Conservation (phyloP, 768 basidiomycete species). For the Pisolithus microcarpus region DNA sequence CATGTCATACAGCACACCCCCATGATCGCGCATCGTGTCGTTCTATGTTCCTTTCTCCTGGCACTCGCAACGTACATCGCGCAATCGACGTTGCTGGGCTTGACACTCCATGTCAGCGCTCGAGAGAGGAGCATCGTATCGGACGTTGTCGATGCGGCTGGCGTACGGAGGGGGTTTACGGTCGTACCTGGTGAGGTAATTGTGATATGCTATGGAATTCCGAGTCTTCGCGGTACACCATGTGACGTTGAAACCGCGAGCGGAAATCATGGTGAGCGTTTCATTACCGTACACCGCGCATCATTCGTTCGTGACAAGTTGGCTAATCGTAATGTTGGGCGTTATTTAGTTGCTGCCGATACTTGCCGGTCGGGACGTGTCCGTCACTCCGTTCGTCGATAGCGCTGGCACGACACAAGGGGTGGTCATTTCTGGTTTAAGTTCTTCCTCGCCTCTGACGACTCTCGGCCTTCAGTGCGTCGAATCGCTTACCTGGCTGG, state of each 20-base stretch:
- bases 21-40: too few relatives aligned
- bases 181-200: conserved; percentile 12
- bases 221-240: conserved; percentile 20
- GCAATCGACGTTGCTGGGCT: conserved; percentile 35
- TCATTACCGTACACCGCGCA: too few relatives aligned
- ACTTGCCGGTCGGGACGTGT: background rate
- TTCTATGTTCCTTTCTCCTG: too few relatives aligned
- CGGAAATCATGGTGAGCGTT: too few relatives aligned
- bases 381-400: background rate
- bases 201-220: conserved; percentile 36
- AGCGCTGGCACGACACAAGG: background rate
- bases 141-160: conserved; percentile 23
- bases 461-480: conserved; percentile 28
- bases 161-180: conserved; percentile 19
- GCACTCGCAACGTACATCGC: conserved; percentile 35
- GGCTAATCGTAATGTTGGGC: too few relatives aligned
- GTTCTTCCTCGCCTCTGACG: background rate
- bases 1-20: too few relatives aligned
- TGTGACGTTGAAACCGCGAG: too few relatives aligned
- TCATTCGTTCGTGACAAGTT: too few relatives aligned
- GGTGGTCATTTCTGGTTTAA: background rate
- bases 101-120: conserved; percentile 32
- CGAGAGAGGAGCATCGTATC: conserved; percentile 28
- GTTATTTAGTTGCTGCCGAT: background rate
- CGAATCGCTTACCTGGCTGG: conserved; percentile 39